Evolutionary conservation across 2,329 filamentous ascomycete species (phyloP).

Genomic region (Fusarium abutilonis): DNA sequence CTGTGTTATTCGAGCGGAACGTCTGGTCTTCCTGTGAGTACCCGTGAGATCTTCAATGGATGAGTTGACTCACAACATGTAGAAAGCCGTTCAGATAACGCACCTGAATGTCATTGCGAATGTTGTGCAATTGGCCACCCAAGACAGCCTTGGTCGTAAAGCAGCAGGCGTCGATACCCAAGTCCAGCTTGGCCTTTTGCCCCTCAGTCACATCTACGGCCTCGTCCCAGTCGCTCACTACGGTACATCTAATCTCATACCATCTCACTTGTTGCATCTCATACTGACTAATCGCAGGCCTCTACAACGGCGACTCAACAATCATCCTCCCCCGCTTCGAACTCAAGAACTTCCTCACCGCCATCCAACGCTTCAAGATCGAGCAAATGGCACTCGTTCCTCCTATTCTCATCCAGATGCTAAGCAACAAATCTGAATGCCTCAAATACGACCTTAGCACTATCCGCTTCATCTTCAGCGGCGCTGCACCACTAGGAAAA

Average conservation of each 20-base stretch:
- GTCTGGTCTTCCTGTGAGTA: conserved; percentile 75
- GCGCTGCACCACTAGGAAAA: conserved; percentile 77
- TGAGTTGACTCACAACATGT: conserved; percentile 12
- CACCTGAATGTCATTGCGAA: conserved; percentile 84
- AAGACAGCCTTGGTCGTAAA: conserved; percentile 52
- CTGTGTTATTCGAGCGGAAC: conserved; percentile 85
- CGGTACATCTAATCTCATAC: conserved; percentile 6
- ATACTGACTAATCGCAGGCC: conserved; percentile 50
- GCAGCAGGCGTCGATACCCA: conserved; percentile 53
- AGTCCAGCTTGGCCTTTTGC: conserved; percentile 73
- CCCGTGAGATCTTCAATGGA: not conserved
- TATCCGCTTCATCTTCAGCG: conserved; percentile 73
- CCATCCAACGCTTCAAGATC: conserved; percentile 76
- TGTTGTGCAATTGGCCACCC: conserved; percentile 68
- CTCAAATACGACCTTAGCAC: conserved; percentile 74
- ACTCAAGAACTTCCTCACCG: conserved; percentile 68
- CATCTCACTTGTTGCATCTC: not conserved
- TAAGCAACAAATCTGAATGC: conserved; percentile 68
- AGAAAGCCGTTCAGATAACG: conserved; percentile 88
- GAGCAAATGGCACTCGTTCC: conserved; percentile 75
- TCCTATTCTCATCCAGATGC: conserved; percentile 79
- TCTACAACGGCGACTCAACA: conserved; percentile 77
- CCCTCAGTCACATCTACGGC: conserved; percentile 84
- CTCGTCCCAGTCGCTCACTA: conserved; percentile 72
- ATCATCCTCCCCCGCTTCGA: conserved; percentile 82